Evolutionary conservation across 176 grass and related monocot species (phyloP), one percentile per base, ranked within the genome.

Genomic region (Aegilops bicornis): DNA sequence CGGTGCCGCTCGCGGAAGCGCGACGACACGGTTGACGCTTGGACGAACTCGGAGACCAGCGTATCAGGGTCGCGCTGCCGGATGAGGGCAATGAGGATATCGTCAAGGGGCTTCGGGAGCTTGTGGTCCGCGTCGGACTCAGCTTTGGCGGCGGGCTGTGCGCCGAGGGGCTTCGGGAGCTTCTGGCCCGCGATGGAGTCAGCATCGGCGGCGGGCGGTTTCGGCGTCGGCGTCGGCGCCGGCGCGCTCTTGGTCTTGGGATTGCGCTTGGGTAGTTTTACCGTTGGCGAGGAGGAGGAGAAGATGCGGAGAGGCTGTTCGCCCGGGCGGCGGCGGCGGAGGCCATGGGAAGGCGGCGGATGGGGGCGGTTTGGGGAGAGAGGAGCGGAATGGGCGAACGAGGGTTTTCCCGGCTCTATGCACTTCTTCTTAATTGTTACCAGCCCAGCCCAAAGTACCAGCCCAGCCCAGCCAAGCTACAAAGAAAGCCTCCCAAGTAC

Each of bases 11-110:
- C 33, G 66, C 88, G 88, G 88, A 94, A 94, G 37, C 86, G 67
- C 13, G 27, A 15, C 39, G 40, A 81, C 2, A 32, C 2, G 29
- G 91, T 13, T 31, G 90, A 91, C 13, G 80, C 82, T 0, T 62
- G 48, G 15, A 94, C n/a, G 90, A 97, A 97, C 60, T 71, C 78
- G 20, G 90, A 65, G 5, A 85, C 92, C 36, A 89, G 72, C 90
- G 87, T 97, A 13, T 91, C 86, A 30, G 90, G 88, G 15, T 94
- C 61, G 47, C 43, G 76, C 77, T 94, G 39, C 22, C 20, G 27
- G 72, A 79, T 56, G 73, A 94, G 5, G 16, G 8, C 7, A 3
- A 24, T 60, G 45, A 81, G 16, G 83, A 80, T 77, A 11, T n/a
- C 16, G 64, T 6, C 1, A n/a, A 86, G 23, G 63, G 11, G 0